Percentiles rank a stretch among this genome's conserved stretches.
These are phyloP conservation scores for Helminthosporium solani DNA, from an alignment of 2,329 filamentous ascomycete genomes.

Conservation along the genomic window DNA sequence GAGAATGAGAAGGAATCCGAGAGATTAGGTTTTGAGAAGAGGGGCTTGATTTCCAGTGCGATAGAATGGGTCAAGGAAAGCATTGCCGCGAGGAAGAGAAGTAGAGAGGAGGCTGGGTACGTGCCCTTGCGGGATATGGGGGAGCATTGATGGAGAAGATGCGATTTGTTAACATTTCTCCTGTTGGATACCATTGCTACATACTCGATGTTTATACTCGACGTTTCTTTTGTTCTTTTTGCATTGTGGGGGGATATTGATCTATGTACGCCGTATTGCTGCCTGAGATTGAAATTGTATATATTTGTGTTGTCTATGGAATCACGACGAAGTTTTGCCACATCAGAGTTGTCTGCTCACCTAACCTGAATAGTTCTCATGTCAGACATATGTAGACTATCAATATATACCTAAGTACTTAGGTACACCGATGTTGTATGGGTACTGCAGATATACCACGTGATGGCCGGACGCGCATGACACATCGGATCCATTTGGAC, in stretches of 20 bases:
- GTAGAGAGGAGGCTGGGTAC: conserved; percentile 46
- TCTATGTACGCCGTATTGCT: too few species aligned
- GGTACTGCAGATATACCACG: too few species aligned
- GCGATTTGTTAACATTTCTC: neutral
- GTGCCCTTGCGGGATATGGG: conserved; percentile 48
- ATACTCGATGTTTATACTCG: neutral
- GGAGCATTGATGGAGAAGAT: conserved; percentile 21
- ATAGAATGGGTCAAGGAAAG: conserved; percentile 33
- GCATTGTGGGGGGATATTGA: neutral
- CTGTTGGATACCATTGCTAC: conserved; percentile 1
- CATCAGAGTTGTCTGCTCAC: too few species aligned
- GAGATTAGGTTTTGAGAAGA: conserved; percentile 16
- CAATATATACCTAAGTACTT: too few species aligned
- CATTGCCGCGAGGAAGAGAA: conserved; percentile 38
- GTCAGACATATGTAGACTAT: too few species aligned
- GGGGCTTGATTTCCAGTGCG: conserved; percentile 22
- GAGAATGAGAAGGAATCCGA: conserved; percentile 30
- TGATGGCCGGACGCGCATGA: too few species aligned
- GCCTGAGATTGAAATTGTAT: neutral
- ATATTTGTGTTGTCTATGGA: neutral
- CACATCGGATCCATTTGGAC: too few species aligned
- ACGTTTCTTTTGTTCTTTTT: conserved; percentile 1
- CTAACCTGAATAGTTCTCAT: too few species aligned
- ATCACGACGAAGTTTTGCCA: too few species aligned
- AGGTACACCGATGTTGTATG: too few species aligned